Percentiles rank a stretch among this genome's conserved stretches.
phyloP scores from a whole-genome alignment of 208 protist species.

The Leishmania lainsoni region DNA sequence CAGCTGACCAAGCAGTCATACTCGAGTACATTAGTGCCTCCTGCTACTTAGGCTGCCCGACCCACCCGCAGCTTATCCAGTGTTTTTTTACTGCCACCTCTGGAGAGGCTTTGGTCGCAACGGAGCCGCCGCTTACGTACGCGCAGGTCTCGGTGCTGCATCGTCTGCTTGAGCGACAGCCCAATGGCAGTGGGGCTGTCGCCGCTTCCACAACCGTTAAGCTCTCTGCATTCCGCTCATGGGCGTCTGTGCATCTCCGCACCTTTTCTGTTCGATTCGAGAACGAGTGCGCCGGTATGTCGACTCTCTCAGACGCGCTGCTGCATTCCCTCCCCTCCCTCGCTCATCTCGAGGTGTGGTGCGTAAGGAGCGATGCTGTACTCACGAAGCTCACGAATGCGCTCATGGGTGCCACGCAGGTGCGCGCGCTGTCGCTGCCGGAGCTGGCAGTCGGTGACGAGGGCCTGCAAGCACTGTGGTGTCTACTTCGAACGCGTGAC shows the following conservation, averaged over 20 bases:
- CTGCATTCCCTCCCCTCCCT: slow-evolving; percentile 11
- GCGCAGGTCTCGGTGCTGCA: slow-evolving; percentile 7
- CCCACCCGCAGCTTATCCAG: slow-evolving; percentile 16
- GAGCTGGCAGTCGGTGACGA: slow-evolving; percentile 9
- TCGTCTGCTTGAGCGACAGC: not conserved
- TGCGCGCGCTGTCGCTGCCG: slow-evolving; percentile 10
- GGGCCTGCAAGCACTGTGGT: slow-evolving; percentile 8
- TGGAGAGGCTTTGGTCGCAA: slow-evolving; percentile 5
- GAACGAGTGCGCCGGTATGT: slow-evolving; percentile 5
- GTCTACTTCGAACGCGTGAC: not conserved
- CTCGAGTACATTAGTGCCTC: slow-evolving; percentile 10
- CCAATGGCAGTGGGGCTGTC: not conserved
- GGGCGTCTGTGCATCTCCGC: slow-evolving; percentile 5
- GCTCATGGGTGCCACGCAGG: slow-evolving; percentile 8
- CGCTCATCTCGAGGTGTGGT: not conserved
- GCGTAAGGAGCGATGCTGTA: slow-evolving; percentile 3
- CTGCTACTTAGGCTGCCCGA: slow-evolving; percentile 14
- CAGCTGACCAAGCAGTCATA: slow-evolving; percentile 4
- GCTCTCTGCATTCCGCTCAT: slow-evolving; percentile 1
- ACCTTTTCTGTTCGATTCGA: slow-evolving; percentile 12
- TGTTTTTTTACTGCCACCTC: slow-evolving; percentile 2
- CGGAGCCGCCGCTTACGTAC: slow-evolving; percentile 17
- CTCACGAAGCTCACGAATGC: slow-evolving; percentile 4
- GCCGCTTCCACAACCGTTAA: not conserved
- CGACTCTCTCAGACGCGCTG: slow-evolving; percentile 1